Conservation (phyloP, 305 asterid genomes). For the Galium porrigens region DNA sequence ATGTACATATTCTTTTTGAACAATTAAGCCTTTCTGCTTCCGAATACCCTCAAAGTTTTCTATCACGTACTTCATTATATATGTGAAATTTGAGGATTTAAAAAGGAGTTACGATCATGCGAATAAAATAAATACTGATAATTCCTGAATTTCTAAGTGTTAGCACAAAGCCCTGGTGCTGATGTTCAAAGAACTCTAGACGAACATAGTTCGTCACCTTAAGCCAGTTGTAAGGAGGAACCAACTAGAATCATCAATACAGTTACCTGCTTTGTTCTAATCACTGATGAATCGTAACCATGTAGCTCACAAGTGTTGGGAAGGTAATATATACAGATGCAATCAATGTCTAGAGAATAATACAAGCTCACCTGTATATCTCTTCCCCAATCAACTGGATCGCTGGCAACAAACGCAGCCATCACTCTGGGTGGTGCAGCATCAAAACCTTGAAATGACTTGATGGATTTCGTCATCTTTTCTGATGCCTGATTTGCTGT, state of each 20-base stretch:
- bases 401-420: constrained; percentile 49
- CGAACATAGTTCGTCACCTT: neutral
- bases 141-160: neutral
- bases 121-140: neutral
- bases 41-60: neutral
- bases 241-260: neutral
- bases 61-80: neutral
- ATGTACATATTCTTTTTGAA: neutral
- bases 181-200: neutral
- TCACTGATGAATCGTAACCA: neutral
- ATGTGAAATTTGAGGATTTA: neutral
- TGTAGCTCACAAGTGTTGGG: neutral
- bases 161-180: neutral
- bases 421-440: constrained; percentile 24
- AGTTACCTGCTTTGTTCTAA: neutral
- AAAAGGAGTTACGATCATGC: neutral
- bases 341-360: constrained; percentile 3
- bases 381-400: constrained; percentile 62
- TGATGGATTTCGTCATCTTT: constrained; percentile 16
- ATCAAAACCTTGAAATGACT: constrained; percentile 14
- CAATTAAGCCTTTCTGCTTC: neutral
- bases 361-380: constrained; percentile 38
- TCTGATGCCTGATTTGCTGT: constrained; percentile 22
- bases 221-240: neutral
- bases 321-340: neutral